These are phyloP conservation scores for Ustulina deusta DNA, from an alignment of 2,329 filamentous ascomycete species.

Conservation along the genomic window DNA sequence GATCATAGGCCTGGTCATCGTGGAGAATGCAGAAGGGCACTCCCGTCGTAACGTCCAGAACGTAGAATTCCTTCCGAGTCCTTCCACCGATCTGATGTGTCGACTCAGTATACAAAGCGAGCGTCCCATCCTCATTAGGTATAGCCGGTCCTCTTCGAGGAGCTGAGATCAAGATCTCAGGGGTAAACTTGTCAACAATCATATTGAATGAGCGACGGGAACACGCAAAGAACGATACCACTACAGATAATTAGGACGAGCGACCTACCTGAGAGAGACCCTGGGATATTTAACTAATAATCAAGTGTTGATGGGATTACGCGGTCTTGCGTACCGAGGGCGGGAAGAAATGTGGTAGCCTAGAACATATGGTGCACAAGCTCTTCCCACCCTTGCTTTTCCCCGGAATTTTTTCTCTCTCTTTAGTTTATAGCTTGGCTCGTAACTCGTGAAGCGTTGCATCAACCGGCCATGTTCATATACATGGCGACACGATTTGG, in stretches of 20 bases:
- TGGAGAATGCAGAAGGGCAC: conserved; percentile 45
- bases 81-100: conserved; percentile 51
- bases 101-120: conserved; percentile 57
- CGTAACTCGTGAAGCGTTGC: not conserved
- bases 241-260: not conserved
- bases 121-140: conserved; percentile 56
- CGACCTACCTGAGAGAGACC: not conserved
- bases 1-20: conserved; percentile 50
- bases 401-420: not conserved
- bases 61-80: conserved; percentile 50
- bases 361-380: conserved; percentile 8
- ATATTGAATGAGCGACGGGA: conserved; percentile 22
- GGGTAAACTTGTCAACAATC: conserved; percentile 48
- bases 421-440: not conserved
- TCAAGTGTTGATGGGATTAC: conserved; percentile 6
- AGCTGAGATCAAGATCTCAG: conserved; percentile 50
- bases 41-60: conserved; percentile 52
- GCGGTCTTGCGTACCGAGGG: conserved; percentile 24
- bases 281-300: not conserved
- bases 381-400: not conserved
- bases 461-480: not conserved
- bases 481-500: not conserved
- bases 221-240: conserved; percentile 10
- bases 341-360: conserved; percentile 22
- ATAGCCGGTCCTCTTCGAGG: conserved; percentile 53